Base-by-base conservation (phyloP, 2,329 filamentous ascomycete species). In the Epichloe hybrida region DNA sequence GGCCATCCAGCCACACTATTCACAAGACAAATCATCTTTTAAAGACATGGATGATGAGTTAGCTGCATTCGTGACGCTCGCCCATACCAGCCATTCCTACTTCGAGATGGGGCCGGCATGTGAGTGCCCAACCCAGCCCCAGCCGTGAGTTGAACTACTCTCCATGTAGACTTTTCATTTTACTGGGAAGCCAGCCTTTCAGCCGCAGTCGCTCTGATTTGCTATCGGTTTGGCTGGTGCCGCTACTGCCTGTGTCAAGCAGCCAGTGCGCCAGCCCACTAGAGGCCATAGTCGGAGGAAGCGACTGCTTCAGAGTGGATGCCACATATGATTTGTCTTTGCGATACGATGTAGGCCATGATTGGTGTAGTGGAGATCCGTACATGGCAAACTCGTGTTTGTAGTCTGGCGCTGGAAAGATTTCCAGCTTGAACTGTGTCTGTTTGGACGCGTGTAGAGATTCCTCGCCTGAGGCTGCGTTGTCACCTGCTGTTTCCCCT, bases 241-340 rank as follows among this genome's bases (percentile, higher is more conserved):
- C 37, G 20, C 39, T 48, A 8, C 42, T 47, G 20, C 61, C 58
- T 15, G 58, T 48, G 41, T 62, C 60, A 17, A 65, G 48, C 15
- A 59, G 58, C 74, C 74, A 77, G 55, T 75, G 69, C 23, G 63
- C 63, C 35, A 76, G 60, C 4, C 70, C 73, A 7, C 62, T 61
- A 8, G 61, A 58, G 15, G 63, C 62, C 50, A 72, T 60, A 36
- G 59, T 66, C 6, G 59, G 53, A 0, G 73, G 73, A 23, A 75
- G 59, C 2, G 66, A 65, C 34, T 62, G 62, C 49, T 58, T 59
- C 44, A 77, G 61, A 2, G 66, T 66, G 17, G 62, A 60, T 8
- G 65, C 64, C 23, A 67, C 58, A 50, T 71, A 65, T 13, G 69
- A 66, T 50, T 54, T 53, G 39, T 68, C 55, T 34, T 61, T 57